Evolutionary conservation across 345 rosid genomes (phyloP), one percentile per base, ranked within the genome.

Genomic region (Populus pruinosa): DNA sequence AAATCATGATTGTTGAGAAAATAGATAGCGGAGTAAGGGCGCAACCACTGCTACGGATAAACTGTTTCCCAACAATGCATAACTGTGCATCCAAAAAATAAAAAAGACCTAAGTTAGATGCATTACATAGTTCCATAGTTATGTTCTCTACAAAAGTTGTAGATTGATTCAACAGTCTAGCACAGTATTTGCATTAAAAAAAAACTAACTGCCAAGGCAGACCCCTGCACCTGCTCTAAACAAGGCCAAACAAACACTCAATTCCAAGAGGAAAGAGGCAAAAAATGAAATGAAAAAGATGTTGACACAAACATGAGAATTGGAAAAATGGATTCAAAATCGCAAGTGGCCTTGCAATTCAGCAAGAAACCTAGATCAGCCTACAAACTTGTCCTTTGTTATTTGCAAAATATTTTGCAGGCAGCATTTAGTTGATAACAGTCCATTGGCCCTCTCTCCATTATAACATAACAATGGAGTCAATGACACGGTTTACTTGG

Each of bases 21-120:
- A 95, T 33, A 93, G 85, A 79, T 95, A 89, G 41, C 76, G 75
- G 64, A 95, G 94, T 72, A 95, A 82, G 70, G 98, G 94, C 66
- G 94, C 91, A 69, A 95, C 98, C 9, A 93, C 99, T 2, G 97
- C 97, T 67, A 91, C 78, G 76, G 98, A 93, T 80, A 95, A 86
- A 81, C 99, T 92, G 88, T 95, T 95, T 43, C 99, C 99, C 63
- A 93, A 89, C 86, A 95, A 76, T 33, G 99, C 99, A 64, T 92
- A 95, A 76, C 99, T 95, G 89, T 95, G 89, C 85, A 86, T 71
- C 50, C 44, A 10, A 67, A 38, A 41, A 38, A 75, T 29, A 76
- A n/a, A 25, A 0, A 33, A 33, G 5, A 33, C 20, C 16, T 8
- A 13, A 71, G 41, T 63, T 8, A 44, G 56, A 76, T 41, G 74